Base-by-base conservation (phyloP, 345 rosid species). In the Firmiana major region DNA sequence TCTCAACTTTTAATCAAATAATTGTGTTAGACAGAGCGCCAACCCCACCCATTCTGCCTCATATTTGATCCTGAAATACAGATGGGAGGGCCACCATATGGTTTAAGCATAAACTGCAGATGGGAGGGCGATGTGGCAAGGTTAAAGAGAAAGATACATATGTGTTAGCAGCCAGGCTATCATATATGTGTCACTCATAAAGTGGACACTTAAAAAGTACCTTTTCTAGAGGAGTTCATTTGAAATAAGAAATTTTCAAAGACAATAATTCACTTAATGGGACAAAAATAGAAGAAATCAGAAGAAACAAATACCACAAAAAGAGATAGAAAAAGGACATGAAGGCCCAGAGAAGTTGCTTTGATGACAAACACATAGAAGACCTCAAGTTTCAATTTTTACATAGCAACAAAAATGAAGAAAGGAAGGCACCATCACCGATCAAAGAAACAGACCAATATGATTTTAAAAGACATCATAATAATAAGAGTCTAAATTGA, bases 1-100 rank as follows among this genome's bases (percentile, higher is more conserved):
- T n/a, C 42, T 48, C 40, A 48, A 26, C 58, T 26, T 70, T 70
- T 70, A 70, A 70, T 70, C 58, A 70, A 70, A 21, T 48, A 31
- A 3, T 0, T 31, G 34, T 49, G 57, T 16, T 4, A 19, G 42
- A 19, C 26, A 49, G 43, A 31, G 34, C 3, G 3, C 1, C 34
- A 31, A 31, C 34, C 34, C 34, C 34, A 31, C 34, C 34, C 34
- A 49, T 51, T 49, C 60, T 70, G 28, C 1, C 8, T n/a, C 43
- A 28, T 31, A 48, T 15, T 49, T 42, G 24, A 49, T 49, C 49
- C 74, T 31, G 34, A 31, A 70, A 24, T 59, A 70, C 28, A 49
- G 26, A 17, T n/a, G n/a, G n/a, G n/a, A n/a, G n/a, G n/a, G n/a
- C n/a, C n/a, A n/a, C n/a, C n/a, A n/a, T n/a, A n/a, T n/a, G 34